Conservation (phyloP, 768 basidiomycete species). For the Ramaria sp. region DNA sequence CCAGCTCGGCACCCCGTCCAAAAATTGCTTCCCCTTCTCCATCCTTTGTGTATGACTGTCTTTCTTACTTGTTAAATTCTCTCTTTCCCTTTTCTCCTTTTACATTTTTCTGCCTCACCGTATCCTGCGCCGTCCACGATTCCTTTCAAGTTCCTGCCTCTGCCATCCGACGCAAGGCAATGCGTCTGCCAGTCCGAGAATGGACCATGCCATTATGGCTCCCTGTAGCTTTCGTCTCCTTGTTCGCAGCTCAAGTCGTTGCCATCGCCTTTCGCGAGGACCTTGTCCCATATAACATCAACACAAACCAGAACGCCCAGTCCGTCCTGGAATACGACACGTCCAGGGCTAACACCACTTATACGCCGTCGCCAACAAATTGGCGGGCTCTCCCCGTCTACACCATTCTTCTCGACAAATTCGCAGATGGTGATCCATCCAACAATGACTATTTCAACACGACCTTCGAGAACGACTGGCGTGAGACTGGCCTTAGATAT, state of each 20-base stretch:
- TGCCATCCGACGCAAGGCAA: not conserved
- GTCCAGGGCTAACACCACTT: constrained; percentile 47
- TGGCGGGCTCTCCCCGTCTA: constrained; percentile 80
- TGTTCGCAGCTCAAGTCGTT: constrained; percentile 19
- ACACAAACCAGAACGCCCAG: constrained; percentile 61
- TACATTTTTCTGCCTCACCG: not conserved
- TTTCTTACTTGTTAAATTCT: not conserved
- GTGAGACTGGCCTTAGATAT: constrained; percentile 81
- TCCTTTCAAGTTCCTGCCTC: not conserved
- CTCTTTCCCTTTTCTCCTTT: not conserved
- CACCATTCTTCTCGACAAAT: constrained; percentile 83
- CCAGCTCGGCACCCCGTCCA: too few species aligned
- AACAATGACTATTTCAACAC: constrained; percentile 87
- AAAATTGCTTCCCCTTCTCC: not conserved
- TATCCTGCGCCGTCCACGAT: not conserved
- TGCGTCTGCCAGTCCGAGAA: not conserved
- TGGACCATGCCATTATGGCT: not conserved
- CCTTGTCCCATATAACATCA: constrained; percentile 67
- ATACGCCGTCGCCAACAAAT: constrained; percentile 71
- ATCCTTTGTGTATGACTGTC: not conserved
- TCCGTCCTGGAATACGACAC: constrained; percentile 56
- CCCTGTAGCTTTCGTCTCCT: constrained; percentile 28
- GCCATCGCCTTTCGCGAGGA: constrained; percentile 61
- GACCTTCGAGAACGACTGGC: constrained; percentile 71
- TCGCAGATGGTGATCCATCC: constrained; percentile 82